Evolutionary conservation across 176 grass and related monocot species (phyloP).

Genomic region (Oryza rufipogon): DNA sequence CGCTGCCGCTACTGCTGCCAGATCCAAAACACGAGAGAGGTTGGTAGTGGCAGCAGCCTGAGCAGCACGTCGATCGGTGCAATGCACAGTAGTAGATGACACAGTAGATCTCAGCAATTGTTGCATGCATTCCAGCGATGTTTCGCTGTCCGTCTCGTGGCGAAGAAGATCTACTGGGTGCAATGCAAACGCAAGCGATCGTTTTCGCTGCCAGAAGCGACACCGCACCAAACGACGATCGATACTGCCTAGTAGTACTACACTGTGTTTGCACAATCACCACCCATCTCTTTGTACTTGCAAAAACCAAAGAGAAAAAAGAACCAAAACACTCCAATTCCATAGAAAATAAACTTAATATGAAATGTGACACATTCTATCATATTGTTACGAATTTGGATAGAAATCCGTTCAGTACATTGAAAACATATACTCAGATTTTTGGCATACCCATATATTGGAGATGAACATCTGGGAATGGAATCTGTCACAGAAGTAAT

Average conservation of each 20-base stretch:
- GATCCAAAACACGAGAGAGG: constrained; percentile 22
- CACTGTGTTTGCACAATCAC: not conserved
- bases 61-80: not conserved
- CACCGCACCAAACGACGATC: not conserved
- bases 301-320: not conserved
- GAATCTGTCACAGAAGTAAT: not conserved
- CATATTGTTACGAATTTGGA: too few relatives aligned
- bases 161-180: too few relatives aligned
- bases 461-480: not conserved
- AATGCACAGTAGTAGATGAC: not conserved
- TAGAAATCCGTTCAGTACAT: too few relatives aligned
- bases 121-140: constrained; percentile 25
- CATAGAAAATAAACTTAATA: too few relatives aligned
- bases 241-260: not conserved
- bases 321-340: not conserved
- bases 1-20: not conserved
- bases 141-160: constrained; percentile 17
- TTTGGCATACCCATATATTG: not conserved
- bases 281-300: not conserved
- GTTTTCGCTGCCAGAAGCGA: not conserved
- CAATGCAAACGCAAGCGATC: not conserved
- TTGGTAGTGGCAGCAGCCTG: not conserved
- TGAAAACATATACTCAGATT: too few relatives aligned
- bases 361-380: too few relatives aligned
- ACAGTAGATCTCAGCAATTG: constrained; percentile 18